Base-by-base conservation (phyloP, 1,284 basidiomycete species). In the Trichosporon sp. region DNA sequence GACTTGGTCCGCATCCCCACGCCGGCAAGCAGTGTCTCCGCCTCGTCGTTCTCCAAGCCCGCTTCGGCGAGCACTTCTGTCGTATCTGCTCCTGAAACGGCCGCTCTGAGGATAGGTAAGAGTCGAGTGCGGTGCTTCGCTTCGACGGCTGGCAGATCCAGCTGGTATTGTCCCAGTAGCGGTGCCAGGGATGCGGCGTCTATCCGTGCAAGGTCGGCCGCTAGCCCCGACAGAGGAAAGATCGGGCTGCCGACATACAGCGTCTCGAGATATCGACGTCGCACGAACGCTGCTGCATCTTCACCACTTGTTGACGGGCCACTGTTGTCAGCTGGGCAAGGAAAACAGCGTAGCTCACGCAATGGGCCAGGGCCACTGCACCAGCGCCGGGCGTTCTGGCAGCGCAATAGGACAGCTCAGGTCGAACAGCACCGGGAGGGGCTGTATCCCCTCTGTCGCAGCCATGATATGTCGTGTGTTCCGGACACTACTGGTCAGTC, bases 181-280 rank as follows among this genome's bases (percentile, higher is more conserved):
- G 16, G 60, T 11, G 1, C 31, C 25, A 16, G 65, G 59, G n/a
- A 11, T 14, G 59, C 46, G 29, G 44, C 40, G 7, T 16, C 40
- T 7, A 68, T 31, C 8, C 71, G 69, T 9, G 52, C 31, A n/a
- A 74, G 56, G 61, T 76, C 76, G 2, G 59, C 40, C 7, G 68
- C 65, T 11, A 75, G 64, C 10, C 66, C 70, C 14, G 73, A 32
- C 19, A 77, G 61, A 16, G 77, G 71, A 10, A 66, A 63, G 11
- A 78, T 62, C 7, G 60, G 72, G 31, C 78, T 75, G 11, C 74
- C 66, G 3, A 79, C 63, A 40, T 69, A 75, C 6, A 79, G 63
- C 3, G 76, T 73, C 62, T 78, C 76, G 27, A 70, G 63, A 58
- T 79, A 79, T 27, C 76, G 65, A 13, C 74, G 60, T 11, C 46